Base-by-base conservation (phyloP, 257 asterid species). In the Solanum habrochaites region DNA sequence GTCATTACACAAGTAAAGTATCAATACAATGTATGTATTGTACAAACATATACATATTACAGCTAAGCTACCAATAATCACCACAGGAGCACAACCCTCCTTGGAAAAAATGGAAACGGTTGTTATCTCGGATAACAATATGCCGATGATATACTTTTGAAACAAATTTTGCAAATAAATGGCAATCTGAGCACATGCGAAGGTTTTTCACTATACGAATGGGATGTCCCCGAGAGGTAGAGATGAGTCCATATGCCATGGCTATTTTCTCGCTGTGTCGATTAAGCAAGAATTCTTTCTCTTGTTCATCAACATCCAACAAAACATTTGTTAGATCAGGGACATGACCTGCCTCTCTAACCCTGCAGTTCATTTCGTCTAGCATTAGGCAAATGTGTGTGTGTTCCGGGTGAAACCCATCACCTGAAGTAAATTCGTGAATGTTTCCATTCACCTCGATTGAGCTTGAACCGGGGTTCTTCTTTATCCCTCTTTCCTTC, bases 131-230 rank as follows among this genome's bases (percentile, higher is more conserved):
- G 69, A 91, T 31, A 32, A 90, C 87, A 35, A 91, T 88, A 27
- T 90, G 92, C 35, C 95, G 87, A 5, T 85, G 67, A 47, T 92
- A 92, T 56, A 91, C 91, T 74, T 86, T 86, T 1, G 96, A 93
- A 45, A 89, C 94, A 86, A 84, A 74, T 67, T 91, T 91, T 3
- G 94, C 92, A 75, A 90, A 93, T 14, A 89, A 86, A 86, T 93
- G 96, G 88, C 96, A 93, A 83, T 93, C 93, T 16, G 93, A 90
- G 83, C 95, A 93, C 91, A 93, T 93, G 14, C 95, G 74, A 25
- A 93, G 92, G 88, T 93, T 93, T 91, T 93, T 93, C 39, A 89
- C 90, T 23, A 92, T 89, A 70, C 93, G 84, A 12, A 93, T 58
- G 31, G 92, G 90, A 67, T 73, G 70, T 72, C 90, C 92, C 81